These are phyloP conservation scores for Melanopsichium pennsylvanicum DNA, from an alignment of 1,284 basidiomycete species.

Conservation along the genomic window DNA sequence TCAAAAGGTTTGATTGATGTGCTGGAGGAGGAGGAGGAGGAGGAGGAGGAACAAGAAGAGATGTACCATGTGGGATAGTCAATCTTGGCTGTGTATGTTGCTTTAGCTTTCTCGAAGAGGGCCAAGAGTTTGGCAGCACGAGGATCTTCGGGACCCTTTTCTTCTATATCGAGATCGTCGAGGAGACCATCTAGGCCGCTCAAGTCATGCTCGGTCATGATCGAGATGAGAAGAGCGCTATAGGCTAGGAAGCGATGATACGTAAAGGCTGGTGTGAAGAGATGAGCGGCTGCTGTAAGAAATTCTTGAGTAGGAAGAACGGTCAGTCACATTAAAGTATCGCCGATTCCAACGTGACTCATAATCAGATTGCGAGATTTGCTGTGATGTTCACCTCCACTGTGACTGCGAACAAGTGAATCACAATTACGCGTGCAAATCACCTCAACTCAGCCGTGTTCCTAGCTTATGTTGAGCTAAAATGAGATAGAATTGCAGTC, in stretches of 20 bases:
- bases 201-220: constrained; percentile 29
- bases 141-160: constrained; percentile 19
- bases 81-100: constrained; percentile 33
- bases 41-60: not conserved
- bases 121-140: constrained; percentile 33
- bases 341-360: constrained; percentile 24
- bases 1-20: constrained; percentile 7
- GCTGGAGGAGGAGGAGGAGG: not conserved
- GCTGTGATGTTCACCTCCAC: constrained; percentile 15
- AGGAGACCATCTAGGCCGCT: constrained; percentile 31
- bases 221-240: not conserved
- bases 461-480: constrained; percentile 14
- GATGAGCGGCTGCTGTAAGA: no score
- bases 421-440: no score
- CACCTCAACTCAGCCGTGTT: no score
- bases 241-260: not conserved
- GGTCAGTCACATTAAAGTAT: constrained; percentile 33
- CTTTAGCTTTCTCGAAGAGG: constrained; percentile 34
- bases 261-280: no score
- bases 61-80: constrained; percentile 28
- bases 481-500: no score
- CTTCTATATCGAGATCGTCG: constrained; percentile 33
- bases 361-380: no score
- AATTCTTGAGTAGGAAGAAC: no score
- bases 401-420: no score